These are phyloP conservation scores for Phytophthora pistaciae DNA, from an alignment of 352 stramenopile species.

Conservation along the genomic window DNA sequence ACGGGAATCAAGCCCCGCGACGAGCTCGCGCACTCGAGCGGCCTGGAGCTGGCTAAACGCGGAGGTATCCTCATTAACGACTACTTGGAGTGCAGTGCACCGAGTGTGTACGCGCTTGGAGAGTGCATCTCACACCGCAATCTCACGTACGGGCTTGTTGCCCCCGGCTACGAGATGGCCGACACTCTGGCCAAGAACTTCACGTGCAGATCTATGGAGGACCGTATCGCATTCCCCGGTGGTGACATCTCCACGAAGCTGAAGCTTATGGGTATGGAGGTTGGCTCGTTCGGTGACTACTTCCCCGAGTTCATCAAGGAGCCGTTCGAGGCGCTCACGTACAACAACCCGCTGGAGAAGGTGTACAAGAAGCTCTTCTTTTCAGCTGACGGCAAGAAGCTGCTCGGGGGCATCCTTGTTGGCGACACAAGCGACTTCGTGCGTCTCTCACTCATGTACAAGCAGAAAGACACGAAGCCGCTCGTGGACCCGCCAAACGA, in stretches of 20 bases:
- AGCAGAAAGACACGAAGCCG: constrained; percentile 60
- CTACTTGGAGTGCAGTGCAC: constrained; percentile 77
- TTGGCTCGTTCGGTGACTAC: constrained; percentile 92
- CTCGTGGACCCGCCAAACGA: constrained; percentile 59
- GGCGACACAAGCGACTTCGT: constrained; percentile 93
- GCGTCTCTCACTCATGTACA: constrained; percentile 71
- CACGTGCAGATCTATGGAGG: constrained; percentile 26
- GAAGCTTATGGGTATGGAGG: constrained; percentile 95
- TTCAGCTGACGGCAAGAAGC: constrained; percentile 77
- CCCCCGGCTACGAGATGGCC: constrained; percentile 93
- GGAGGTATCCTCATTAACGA: constrained; percentile 94
- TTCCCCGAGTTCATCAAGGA: constrained; percentile 81
- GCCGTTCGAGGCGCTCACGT: constrained; percentile 77
- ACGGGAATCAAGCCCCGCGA: constrained; percentile 94
- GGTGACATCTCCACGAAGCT: constrained; percentile 94
- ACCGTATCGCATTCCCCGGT: constrained; percentile 75
- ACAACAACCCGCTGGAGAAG: constrained; percentile 90
- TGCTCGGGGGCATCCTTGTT: constrained; percentile 92
- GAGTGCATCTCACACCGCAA: constrained; percentile 92
- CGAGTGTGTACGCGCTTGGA: constrained; percentile 90
- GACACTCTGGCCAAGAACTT: constrained; percentile 89
- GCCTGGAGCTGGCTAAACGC: constrained; percentile 77
- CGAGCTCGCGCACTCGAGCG: constrained; percentile 76
- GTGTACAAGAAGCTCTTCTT: constrained; percentile 96
- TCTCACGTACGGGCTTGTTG: constrained; percentile 94